Base-by-base conservation (phyloP, 495 filamentous ascomycete genomes). In the Cryomyces antarcticus region DNA sequence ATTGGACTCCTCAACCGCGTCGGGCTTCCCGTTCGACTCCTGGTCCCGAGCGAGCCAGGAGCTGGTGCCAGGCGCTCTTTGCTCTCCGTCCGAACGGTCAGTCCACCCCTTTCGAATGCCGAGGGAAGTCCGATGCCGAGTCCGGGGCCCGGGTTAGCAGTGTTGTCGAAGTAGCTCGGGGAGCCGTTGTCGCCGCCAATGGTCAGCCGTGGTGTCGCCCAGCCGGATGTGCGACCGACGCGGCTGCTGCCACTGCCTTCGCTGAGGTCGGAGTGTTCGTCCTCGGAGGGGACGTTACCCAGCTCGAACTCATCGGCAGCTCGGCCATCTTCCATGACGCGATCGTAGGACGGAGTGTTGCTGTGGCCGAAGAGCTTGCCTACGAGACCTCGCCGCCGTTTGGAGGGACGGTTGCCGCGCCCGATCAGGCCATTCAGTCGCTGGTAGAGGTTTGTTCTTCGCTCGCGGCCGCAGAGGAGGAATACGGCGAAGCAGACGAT, bases 21-120 rank as follows among this genome's bases (percentile, higher is more conserved):
- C 24, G 79, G 80, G 55, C 75, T 81, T 1, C 66, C 71, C 28
- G 73, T 61, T 39, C 79, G 62, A 58, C 73, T 78, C 49, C 72
- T 66, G 37, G 66, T 5, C 62, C 63, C 28, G 65, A 51, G 31
- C 58, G 41, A 28, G 48, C 54, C 7, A 64, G 65, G 17, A 28
- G 2, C 6, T 48, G 57, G 57, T 33, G 57, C 51, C 41, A 80
- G 56, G 46, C 82, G 70, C 54, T 93, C 87, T 41, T 81, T 66
- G 54, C 82, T 89, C 54, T 89, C 86, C 1, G 80, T 82, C 49
- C 84, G 64, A 3, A 80, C 72, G 30, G 80, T 79, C 46, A 92
- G 56, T 30, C 84, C 83, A 37, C 70, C 75, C 41, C 82, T 66
- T 46, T 83, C 78, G 51, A 88, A 75, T 0, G 73, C 66, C 44